phyloP scores from a whole-genome alignment of 164 flowering plant genomes.

The Cinnamomum micranthum region DNA sequence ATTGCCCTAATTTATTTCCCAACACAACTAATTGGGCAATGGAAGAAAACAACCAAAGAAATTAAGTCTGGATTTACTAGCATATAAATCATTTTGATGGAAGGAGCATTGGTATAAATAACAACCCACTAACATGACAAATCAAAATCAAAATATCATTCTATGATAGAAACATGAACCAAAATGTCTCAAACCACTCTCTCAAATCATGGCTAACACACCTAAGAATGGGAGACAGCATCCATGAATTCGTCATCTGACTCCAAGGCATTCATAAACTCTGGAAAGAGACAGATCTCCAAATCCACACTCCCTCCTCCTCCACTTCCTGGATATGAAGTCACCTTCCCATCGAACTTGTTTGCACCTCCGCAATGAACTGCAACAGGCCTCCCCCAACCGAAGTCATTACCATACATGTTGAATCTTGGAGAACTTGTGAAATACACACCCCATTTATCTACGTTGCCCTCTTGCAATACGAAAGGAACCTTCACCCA shows the following conservation, averaged over 20 bases:
- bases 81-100: too few species aligned
- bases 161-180: too few species aligned
- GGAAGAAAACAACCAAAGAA: too few species aligned
- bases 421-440: slow-evolving; percentile 2
- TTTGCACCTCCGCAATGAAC: slow-evolving; percentile 62
- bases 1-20: too few species aligned
- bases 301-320: slow-evolving; percentile 63
- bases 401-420: slow-evolving; percentile 6
- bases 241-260: slow-evolving; percentile 38
- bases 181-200: too few species aligned
- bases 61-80: too few species aligned
- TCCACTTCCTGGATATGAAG: slow-evolving; percentile 61
- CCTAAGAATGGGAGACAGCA: background rate
- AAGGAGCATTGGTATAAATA: too few species aligned
- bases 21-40: too few species aligned
- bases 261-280: slow-evolving; percentile 50
- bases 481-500: background rate
- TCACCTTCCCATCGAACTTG: slow-evolving; percentile 68
- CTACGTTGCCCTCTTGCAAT: background rate
- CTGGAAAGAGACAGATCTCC: slow-evolving; percentile 57
- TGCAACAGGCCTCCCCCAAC: slow-evolving; percentile 7
- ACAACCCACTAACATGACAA: too few species aligned
- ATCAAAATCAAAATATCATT: too few species aligned
- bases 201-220: too few species aligned
- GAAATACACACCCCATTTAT: background rate